Conservation (phyloP, 225 moss, liverwort and hornwort genomes). For the Polytrichum formosum region DNA sequence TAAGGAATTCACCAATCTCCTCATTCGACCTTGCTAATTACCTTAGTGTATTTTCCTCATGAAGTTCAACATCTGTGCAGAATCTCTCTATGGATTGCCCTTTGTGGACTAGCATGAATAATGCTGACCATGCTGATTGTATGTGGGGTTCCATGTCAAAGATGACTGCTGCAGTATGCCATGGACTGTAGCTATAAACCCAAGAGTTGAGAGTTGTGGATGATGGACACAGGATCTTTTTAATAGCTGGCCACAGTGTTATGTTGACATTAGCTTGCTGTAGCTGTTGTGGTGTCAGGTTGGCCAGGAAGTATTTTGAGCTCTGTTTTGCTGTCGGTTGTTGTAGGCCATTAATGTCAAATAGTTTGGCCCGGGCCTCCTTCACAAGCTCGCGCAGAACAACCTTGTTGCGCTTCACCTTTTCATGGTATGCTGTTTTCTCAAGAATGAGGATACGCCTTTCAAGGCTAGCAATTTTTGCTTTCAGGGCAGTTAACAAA, state of each 20-base stretch:
- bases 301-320: constrained; percentile 16
- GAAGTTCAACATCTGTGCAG: too few species aligned
- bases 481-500: background rate
- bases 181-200: constrained; percentile 24
- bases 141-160: constrained; percentile 8
- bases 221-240: constrained; percentile 21
- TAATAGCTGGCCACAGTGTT: constrained; percentile 19
- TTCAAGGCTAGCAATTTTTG: background rate
- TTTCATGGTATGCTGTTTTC: background rate
- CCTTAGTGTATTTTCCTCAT: too few species aligned
- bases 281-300: constrained; percentile 16
- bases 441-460: constrained; percentile 12
- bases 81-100: constrained; percentile 11
- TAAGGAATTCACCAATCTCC: too few species aligned
- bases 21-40: too few species aligned
- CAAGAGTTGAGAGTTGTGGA: constrained; percentile 25
- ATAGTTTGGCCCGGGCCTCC: constrained; percentile 3
- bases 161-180: constrained; percentile 18
- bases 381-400: constrained; percentile 31
- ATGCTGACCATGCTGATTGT: constrained; percentile 11
- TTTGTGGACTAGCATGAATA: constrained; percentile 22
- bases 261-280: constrained; percentile 13
- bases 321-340: constrained; percentile 7
- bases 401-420: constrained; percentile 14
- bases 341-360: constrained; percentile 23